Evolutionary conservation across 202 grass and related monocot species (phyloP).

Genomic region (Schoenoplectus triqueter): DNA sequence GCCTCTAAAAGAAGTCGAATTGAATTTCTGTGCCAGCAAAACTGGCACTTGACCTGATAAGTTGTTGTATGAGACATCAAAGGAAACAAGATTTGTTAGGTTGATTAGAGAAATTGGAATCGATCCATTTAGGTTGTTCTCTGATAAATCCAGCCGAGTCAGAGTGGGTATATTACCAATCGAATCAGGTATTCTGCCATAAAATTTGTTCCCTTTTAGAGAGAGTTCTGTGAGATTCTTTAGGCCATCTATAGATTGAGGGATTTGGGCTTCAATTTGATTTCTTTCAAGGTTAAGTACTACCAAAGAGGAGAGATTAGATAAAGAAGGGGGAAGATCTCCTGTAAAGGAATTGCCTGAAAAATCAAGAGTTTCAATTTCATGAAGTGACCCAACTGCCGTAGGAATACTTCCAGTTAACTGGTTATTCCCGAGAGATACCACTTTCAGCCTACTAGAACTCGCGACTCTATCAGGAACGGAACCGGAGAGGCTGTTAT

Average conservation of each 20-base stretch:
- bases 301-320: slow-evolving; percentile 44
- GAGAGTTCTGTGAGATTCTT: slow-evolving; percentile 58
- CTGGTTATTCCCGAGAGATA: slow-evolving; percentile 40
- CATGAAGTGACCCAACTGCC: slow-evolving; percentile 36
- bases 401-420: slow-evolving; percentile 45
- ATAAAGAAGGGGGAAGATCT: slow-evolving; percentile 42
- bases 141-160: slow-evolving; percentile 60
- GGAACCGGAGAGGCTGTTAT: slow-evolving; percentile 47
- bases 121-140: slow-evolving; percentile 58
- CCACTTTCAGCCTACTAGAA: slow-evolving; percentile 40
- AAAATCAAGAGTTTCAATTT: slow-evolving; percentile 50
- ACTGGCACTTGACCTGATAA: slow-evolving; percentile 59
- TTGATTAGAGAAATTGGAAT: slow-evolving; percentile 44
- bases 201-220: slow-evolving; percentile 51
- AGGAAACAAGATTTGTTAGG: slow-evolving; percentile 47
- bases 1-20: slow-evolving; percentile 53
- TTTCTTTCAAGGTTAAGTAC: slow-evolving; percentile 69
- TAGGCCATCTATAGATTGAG: slow-evolving; percentile 42
- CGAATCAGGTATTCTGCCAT: slow-evolving; percentile 46
- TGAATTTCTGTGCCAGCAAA: slow-evolving; percentile 58
- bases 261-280: slow-evolving; percentile 52
- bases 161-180: slow-evolving; percentile 48
- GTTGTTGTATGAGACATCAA: slow-evolving; percentile 65
- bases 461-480: slow-evolving; percentile 40
- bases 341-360: slow-evolving; percentile 45